Evolutionary conservation across 768 basidiomycete genomes (phyloP).

Genomic region (Naematelia encephala): DNA sequence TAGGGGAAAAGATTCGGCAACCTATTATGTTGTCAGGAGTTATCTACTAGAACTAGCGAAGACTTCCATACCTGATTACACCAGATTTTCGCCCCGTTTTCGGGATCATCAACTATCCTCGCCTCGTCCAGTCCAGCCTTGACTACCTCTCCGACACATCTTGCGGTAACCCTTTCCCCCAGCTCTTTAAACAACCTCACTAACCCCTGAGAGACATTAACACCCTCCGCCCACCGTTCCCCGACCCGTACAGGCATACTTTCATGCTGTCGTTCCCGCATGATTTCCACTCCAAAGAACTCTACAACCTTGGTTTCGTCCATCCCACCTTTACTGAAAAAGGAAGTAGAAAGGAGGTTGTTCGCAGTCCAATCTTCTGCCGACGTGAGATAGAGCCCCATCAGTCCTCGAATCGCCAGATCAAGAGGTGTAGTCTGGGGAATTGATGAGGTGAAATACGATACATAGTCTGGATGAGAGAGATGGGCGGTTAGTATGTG

Average conservation of each 20-base stretch:
- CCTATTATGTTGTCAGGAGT: not conserved
- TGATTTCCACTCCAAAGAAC: conserved; percentile 22
- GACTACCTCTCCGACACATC: conserved; percentile 19
- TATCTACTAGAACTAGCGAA: not conserved
- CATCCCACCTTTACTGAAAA: conserved; percentile 14
- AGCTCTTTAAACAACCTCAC: conserved; percentile 11
- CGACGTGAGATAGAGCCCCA: conserved; percentile 24
- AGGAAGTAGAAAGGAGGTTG: conserved; percentile 13
- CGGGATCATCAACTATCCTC: not conserved
- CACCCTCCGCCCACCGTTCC: conserved; percentile 15
- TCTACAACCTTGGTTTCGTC: conserved; percentile 17
- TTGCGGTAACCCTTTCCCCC: conserved; percentile 9
- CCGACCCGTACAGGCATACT: conserved; percentile 22
- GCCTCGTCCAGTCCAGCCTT: conserved; percentile 3
- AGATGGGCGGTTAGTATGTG: conserved; percentile 16
- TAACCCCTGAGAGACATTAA: conserved; percentile 7
- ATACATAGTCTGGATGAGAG: conserved; percentile 9
- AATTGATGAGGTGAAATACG: conserved; percentile 12
- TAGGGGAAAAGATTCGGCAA: not conserved
- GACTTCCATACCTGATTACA: not conserved
- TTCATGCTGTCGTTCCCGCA: conserved; percentile 25
- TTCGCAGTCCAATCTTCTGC: conserved; percentile 17
- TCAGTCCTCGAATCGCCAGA: conserved; percentile 19
- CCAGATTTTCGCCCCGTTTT: not conserved
- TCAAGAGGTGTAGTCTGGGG: conserved; percentile 8